These are phyloP conservation scores for Acanthamoeba quina DNA, from an alignment of 208 protist species.

Conservation along the genomic window DNA sequence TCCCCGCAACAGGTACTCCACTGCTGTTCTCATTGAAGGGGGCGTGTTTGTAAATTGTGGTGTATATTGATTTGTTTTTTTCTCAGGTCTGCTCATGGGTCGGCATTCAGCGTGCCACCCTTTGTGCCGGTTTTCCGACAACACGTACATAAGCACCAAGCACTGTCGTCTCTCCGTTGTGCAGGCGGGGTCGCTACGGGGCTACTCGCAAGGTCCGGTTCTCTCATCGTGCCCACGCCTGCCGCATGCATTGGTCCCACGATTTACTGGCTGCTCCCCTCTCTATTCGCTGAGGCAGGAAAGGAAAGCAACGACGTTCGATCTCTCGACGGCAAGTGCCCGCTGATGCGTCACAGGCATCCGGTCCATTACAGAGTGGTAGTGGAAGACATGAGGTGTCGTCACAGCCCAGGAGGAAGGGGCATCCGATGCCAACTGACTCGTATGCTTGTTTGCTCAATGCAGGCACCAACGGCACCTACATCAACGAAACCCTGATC, in stretches of 20 bases:
- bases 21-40: neutral
- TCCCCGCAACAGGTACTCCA: neutral
- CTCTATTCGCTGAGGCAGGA: too few relatives aligned
- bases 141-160: neutral
- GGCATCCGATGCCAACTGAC: neutral
- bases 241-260: too few relatives aligned
- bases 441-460: neutral
- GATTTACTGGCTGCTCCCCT: too few relatives aligned
- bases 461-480: neutral
- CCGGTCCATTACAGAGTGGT: too few relatives aligned
- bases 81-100: neutral
- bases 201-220: too few relatives aligned
- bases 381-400: too few relatives aligned
- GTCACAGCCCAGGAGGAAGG: neutral
- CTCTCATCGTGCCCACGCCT: neutral
- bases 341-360: too few relatives aligned
- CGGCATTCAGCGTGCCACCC: conserved; percentile 9
- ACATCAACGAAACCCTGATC: conserved; percentile 34
- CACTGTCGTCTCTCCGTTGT: neutral
- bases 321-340: too few relatives aligned
- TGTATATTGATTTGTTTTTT: too few relatives aligned
- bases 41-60: too few relatives aligned
- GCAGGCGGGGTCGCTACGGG: neutral
- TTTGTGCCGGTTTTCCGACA: neutral
- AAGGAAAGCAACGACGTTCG: too few relatives aligned